phyloP scores from a whole-genome alignment of 805 yeast species.

The Wickerhamomyces canadensis region DNA sequence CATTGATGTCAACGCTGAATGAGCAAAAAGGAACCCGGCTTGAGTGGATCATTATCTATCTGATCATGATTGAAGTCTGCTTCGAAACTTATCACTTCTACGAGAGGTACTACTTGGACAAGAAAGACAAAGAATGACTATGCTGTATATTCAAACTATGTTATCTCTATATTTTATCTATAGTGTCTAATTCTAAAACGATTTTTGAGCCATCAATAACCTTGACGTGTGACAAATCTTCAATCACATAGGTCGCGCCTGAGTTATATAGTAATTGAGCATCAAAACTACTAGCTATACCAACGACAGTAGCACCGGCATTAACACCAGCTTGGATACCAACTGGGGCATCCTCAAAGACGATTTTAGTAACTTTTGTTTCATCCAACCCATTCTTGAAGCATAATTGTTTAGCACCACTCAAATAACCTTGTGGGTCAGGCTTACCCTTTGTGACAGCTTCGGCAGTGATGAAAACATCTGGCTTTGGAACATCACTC shows the following conservation, averaged over 20 bases:
- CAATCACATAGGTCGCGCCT: slow-evolving; percentile 80
- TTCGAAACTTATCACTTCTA: slow-evolving; percentile 76
- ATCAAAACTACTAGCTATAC: slow-evolving; percentile 76
- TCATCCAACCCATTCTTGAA: slow-evolving; percentile 32
- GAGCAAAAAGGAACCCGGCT: slow-evolving; percentile 72
- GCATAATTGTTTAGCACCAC: slow-evolving; percentile 40
- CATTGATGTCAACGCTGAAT: slow-evolving; percentile 64
- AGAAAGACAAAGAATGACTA: not conserved
- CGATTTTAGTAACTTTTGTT: slow-evolving; percentile 42
- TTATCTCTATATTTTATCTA: slow-evolving; percentile 6
- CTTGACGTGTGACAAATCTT: slow-evolving; percentile 44
- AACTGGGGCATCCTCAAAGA: slow-evolving; percentile 88
- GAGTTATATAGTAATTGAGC: slow-evolving; percentile 44
- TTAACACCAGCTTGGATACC: slow-evolving; percentile 83
- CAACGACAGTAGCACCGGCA: slow-evolving; percentile 79
- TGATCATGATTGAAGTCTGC: slow-evolving; percentile 80
- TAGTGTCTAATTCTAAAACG: slow-evolving; percentile 18
- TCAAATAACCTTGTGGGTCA: slow-evolving; percentile 71
- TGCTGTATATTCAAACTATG: not conserved
- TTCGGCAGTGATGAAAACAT: slow-evolving; percentile 77
- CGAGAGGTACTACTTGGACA: slow-evolving; percentile 37
- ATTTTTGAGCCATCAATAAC: slow-evolving; percentile 21
- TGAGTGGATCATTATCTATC: slow-evolving; percentile 83
- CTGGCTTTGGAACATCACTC: slow-evolving; percentile 57
- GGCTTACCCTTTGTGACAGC: slow-evolving; percentile 81